Percentiles rank a stretch among this genome's conserved stretches.
These are phyloP conservation scores for Coemansia sp. DNA, from an alignment of 192 early-diverging fungal species.

Conservation along the genomic window DNA sequence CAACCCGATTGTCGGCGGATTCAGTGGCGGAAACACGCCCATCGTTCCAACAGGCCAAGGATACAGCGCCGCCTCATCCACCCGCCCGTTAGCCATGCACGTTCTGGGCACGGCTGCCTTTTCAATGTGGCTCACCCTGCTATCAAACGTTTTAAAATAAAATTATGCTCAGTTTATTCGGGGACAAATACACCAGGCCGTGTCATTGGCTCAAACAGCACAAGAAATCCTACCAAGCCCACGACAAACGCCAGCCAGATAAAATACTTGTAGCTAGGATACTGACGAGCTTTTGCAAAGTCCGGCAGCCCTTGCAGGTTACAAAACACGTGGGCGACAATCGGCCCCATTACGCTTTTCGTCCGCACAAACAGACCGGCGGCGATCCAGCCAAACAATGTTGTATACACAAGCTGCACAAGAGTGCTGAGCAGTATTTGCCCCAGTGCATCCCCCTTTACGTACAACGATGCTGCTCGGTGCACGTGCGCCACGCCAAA, in stretches of 20 bases:
- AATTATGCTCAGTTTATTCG: neutral
- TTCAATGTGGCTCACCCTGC: neutral
- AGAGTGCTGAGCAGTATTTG: neutral
- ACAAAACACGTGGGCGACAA: slow-evolving; percentile 33
- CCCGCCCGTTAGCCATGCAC: neutral
- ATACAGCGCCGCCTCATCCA: slow-evolving; percentile 19
- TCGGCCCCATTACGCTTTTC: slow-evolving; percentile 19
- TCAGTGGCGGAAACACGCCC: slow-evolving; percentile 20
- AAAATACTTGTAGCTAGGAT: slow-evolving; percentile 9
- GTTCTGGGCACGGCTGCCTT: neutral
- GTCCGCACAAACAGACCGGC: slow-evolving; percentile 28
- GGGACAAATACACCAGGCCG: slow-evolving; percentile 23
- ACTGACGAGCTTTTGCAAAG: neutral
- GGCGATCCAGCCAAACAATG: slow-evolving; percentile 43
- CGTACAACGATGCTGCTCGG: slow-evolving; percentile 12
- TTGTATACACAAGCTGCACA: slow-evolving; percentile 39
- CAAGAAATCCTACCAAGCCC: slow-evolving; percentile 15
- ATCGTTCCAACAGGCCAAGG: slow-evolving; percentile 38
- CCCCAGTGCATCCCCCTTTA: neutral
- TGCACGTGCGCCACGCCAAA: slow-evolving; percentile 46
- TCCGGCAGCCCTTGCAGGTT: slow-evolving; percentile 38
- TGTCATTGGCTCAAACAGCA: slow-evolving; percentile 49
- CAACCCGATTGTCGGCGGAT: slow-evolving; percentile 37
- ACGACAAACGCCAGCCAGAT: slow-evolving; percentile 30
- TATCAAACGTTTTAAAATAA: neutral